These are phyloP conservation scores for Nothophaeocryptopus gaeumannii DNA, from an alignment of 2,329 filamentous ascomycete species.

Conservation along the genomic window DNA sequence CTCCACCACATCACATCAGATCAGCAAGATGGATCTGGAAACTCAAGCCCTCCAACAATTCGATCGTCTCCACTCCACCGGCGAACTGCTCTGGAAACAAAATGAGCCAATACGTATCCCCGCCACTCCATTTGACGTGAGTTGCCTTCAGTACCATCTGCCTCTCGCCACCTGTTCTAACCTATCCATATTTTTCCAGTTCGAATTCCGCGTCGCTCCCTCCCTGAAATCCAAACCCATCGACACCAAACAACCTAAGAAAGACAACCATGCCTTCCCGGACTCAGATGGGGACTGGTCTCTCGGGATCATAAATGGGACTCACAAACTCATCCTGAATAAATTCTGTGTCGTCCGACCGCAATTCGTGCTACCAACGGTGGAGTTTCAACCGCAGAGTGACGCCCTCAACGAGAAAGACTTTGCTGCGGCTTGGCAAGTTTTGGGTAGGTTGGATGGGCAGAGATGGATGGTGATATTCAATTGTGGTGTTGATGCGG, in stretches of 20 bases:
- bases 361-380: constrained; percentile 41
- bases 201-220: constrained; percentile 17
- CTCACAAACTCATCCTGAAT: constrained; percentile 38
- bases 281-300: constrained; percentile 28
- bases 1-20: no score
- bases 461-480: constrained; percentile 42
- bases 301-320: constrained; percentile 28
- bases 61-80: constrained; percentile 8
- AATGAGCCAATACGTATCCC: background rate
- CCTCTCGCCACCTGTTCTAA: background rate
- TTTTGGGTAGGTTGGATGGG: constrained; percentile 30
- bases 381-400: constrained; percentile 38
- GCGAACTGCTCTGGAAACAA: constrained; percentile 14
- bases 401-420: constrained; percentile 40
- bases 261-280: constrained; percentile 13
- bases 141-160: background rate
- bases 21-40: background rate
- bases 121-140: constrained; percentile 9
- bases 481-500: constrained; percentile 47
- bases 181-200: background rate
- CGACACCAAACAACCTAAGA: constrained; percentile 9
- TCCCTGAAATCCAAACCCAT: constrained; percentile 17
- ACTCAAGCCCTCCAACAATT: constrained; percentile 12
- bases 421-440: constrained; percentile 39
- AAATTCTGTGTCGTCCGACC: constrained; percentile 39